Conservation (phyloP, 345 rosid genomes). For the Kandelia obovata region DNA sequence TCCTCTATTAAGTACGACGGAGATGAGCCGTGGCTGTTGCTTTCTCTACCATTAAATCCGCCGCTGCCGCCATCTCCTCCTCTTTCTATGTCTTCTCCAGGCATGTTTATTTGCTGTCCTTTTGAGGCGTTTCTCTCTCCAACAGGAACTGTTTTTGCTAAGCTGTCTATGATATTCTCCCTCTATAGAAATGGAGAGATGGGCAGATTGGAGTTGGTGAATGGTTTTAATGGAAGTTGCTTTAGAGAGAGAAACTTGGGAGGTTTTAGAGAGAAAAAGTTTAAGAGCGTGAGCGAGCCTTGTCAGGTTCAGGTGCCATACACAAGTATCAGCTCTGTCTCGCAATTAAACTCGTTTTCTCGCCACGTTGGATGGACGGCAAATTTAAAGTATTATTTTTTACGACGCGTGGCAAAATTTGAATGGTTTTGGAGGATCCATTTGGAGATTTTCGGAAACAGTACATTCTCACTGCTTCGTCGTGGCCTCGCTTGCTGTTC, state of each 20-base stretch:
- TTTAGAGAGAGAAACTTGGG: background rate
- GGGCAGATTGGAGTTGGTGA: constrained; percentile 9
- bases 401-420: background rate
- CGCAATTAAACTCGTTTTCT: background rate
- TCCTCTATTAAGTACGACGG: constrained; percentile 38
- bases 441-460: background rate
- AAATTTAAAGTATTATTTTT: too few relatives aligned
- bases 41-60: constrained; percentile 16
- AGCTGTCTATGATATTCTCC: background rate
- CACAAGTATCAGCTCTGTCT: too few relatives aligned
- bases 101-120: constrained; percentile 18
- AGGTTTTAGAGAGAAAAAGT: background rate
- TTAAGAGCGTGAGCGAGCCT: background rate
- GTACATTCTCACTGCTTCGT: background rate
- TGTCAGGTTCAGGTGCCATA: background rate
- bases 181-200: background rate
- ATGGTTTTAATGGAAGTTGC: constrained; percentile 1
- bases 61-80: constrained; percentile 17
- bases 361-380: background rate
- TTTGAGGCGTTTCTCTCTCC: background rate
- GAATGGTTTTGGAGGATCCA: too few relatives aligned
- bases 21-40: constrained; percentile 21
- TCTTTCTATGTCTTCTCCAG: constrained; percentile 32
- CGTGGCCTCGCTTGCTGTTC: background rate
- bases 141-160: background rate